These are phyloP conservation scores for Rhodotorula toruloides DNA, from an alignment of 768 basidiomycete genomes.

Conservation along the genomic window DNA sequence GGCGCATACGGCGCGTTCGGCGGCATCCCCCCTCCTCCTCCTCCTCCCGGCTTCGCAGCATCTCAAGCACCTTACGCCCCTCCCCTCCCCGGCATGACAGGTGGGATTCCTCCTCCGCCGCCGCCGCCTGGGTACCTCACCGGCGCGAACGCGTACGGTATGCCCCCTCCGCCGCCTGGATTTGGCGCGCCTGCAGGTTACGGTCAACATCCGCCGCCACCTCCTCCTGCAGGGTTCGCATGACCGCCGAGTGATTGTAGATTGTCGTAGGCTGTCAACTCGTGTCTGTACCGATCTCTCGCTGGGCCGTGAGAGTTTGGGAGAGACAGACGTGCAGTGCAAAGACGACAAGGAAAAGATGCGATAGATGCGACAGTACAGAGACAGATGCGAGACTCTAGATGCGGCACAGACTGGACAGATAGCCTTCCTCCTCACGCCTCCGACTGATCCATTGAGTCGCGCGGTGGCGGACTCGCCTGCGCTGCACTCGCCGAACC, in stretches of 20 bases:
- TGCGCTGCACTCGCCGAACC: too few relatives aligned
- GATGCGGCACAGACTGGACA: too few relatives aligned
- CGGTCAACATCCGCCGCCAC: conserved; percentile 12
- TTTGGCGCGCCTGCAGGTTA: conserved; percentile 1
- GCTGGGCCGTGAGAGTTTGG: too few relatives aligned
- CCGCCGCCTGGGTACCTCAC: conserved; percentile 24
- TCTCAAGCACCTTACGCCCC: background rate
- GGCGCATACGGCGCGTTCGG: conserved; percentile 5
- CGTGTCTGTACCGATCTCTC: background rate
- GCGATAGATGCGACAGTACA: too few relatives aligned
- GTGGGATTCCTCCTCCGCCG: conserved; percentile 6
- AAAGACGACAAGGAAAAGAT: too few relatives aligned
- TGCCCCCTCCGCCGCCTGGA: conserved; percentile 25
- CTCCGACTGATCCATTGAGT: too few relatives aligned
- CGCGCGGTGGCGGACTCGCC: too few relatives aligned
- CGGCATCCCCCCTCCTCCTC: conserved; percentile 14
- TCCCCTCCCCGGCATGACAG: conserved; percentile 5
- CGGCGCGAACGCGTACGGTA: conserved; percentile 26
- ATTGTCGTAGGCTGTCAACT: background rate
- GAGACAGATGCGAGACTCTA: too few relatives aligned
- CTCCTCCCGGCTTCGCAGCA: background rate
- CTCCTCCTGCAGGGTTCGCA: conserved; percentile 9
- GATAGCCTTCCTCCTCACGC: too few relatives aligned
- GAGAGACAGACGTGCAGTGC: too few relatives aligned
- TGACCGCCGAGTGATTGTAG: background rate